Conservation (phyloP, 78 protist genomes). For the Planoprotostelium fungivorum region DNA sequence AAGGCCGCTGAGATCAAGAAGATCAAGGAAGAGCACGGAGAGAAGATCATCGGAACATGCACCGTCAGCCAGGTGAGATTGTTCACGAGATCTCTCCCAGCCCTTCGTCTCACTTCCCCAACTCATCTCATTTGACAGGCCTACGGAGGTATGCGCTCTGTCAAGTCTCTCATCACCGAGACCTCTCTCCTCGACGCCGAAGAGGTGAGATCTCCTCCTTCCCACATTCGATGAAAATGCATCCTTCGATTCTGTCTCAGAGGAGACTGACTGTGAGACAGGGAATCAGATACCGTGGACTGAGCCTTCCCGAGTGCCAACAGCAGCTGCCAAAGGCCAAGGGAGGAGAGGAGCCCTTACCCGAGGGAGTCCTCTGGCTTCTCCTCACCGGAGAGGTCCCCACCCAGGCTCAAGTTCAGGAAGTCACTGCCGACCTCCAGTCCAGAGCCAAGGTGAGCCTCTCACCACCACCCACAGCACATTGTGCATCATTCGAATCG, state of each 20-base stretch:
- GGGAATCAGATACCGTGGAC: slow-evolving; percentile 93
- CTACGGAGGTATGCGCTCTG: slow-evolving; percentile 95
- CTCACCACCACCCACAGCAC: neutral
- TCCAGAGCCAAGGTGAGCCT: slow-evolving; percentile 9
- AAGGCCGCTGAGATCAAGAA: slow-evolving; percentile 68
- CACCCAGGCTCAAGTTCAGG: slow-evolving; percentile 69
- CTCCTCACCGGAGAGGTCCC: slow-evolving; percentile 95
- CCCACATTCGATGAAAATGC: neutral
- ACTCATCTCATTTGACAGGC: slow-evolving; percentile 30
- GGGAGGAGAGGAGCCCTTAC: slow-evolving; percentile 92
- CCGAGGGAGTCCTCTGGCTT: slow-evolving; percentile 92
- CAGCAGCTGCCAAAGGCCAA: slow-evolving; percentile 81
- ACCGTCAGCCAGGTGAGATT: slow-evolving; percentile 70
- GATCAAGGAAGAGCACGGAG: slow-evolving; percentile 63
- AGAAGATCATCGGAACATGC: slow-evolving; percentile 63
- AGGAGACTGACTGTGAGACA: too few species aligned
- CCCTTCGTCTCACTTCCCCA: neutral
- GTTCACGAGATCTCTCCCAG: neutral
- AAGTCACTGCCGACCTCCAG: slow-evolving; percentile 61
- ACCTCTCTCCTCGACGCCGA: slow-evolving; percentile 90
- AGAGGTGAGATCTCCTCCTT: slow-evolving; percentile 40
- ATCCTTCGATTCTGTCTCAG: neutral
- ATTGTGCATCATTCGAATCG: neutral
- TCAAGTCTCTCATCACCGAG: slow-evolving; percentile 88
- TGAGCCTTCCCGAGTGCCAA: slow-evolving; percentile 84